Conservation (phyloP, 306 rosid species). For the Sesbania bispinosa region DNA sequence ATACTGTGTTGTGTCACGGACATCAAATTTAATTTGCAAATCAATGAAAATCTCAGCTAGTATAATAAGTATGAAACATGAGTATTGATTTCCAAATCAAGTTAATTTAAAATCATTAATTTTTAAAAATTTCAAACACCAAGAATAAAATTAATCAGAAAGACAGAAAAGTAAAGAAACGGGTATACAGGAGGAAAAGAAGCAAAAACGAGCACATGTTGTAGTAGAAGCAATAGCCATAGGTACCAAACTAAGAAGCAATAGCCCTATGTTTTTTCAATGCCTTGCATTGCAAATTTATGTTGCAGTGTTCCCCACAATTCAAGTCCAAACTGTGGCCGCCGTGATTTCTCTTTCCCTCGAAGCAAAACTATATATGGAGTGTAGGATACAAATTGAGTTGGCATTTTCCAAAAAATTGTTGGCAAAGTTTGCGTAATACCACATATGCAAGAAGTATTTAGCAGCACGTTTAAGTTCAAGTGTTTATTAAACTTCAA, state of each 20-base stretch:
- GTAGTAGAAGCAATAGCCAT: conserved; percentile 1
- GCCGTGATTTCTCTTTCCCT: neutral
- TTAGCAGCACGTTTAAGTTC: neutral
- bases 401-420: conserved; percentile 9
- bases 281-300: conserved; percentile 16
- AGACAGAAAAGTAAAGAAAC: neutral
- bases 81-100: neutral
- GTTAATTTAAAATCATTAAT: neutral
- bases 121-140: neutral
- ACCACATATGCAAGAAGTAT: neutral
- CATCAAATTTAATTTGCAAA: too few relatives aligned
- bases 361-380: neutral
- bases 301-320: neutral
- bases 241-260: neutral
- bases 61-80: neutral
- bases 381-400: conserved; percentile 9
- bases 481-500: conserved; percentile 13
- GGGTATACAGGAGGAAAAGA: neutral
- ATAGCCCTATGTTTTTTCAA: neutral
- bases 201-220: neutral
- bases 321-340: neutral
- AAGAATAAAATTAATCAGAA: neutral
- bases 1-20: too few relatives aligned
- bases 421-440: neutral
- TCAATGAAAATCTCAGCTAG: too few relatives aligned